phyloP scores from a whole-genome alignment of 495 filamentous ascomycete species.

The Cercophora samala region DNA sequence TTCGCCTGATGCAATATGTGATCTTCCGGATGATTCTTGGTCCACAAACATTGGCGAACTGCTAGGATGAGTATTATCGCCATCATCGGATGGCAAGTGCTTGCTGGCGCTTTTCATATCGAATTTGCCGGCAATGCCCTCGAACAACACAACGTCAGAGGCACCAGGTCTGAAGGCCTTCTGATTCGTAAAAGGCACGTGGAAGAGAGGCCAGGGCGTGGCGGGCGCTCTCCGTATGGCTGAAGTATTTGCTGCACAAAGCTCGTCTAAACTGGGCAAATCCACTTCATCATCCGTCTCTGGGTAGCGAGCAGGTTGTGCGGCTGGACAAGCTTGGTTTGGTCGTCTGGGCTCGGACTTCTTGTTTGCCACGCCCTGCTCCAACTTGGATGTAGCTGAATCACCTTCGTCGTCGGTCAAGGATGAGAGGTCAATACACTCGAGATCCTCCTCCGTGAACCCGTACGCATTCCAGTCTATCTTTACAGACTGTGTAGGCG shows the following conservation, averaged over 20 bases:
- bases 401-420: constrained; percentile 17
- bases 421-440: constrained; percentile 39
- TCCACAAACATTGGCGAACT: not conserved
- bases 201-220: not conserved
- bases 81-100: not conserved
- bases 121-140: not conserved
- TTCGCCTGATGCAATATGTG: not conserved
- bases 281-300: not conserved
- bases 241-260: not conserved
- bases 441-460: constrained; percentile 27
- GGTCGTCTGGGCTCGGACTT: not conserved
- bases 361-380: not conserved
- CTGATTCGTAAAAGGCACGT: not conserved
- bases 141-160: not conserved
- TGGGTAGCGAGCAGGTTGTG: not conserved
- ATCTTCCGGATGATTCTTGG: not conserved
- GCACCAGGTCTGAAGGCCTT: not conserved
- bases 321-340: not conserved
- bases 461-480: constrained; percentile 2
- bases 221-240: not conserved
- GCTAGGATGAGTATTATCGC: not conserved
- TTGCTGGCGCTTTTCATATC: not conserved
- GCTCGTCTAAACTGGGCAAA: not conserved
- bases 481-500: not conserved
- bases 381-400: not conserved